Percentiles rank a stretch among this genome's conserved stretches.
These are phyloP conservation scores for Penicillium aurantiogriseum DNA, from an alignment of 2,329 filamentous ascomycete species.

Conservation along the genomic window DNA sequence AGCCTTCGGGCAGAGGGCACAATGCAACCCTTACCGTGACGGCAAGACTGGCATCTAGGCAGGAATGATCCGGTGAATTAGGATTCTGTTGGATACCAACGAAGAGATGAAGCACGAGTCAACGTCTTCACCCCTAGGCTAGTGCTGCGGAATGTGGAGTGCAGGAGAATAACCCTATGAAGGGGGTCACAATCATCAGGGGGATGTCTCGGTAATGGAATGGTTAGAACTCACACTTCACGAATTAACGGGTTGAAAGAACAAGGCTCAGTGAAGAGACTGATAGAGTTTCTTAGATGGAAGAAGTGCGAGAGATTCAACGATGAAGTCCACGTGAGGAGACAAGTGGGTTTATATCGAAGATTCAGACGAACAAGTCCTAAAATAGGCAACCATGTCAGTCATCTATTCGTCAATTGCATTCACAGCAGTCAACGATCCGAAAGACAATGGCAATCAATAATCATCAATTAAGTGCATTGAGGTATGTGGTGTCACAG, in stretches of 20 bases:
- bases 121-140: slow-evolving; percentile 48
- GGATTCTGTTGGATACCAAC: slow-evolving; percentile 38
- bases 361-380: slow-evolving; percentile 7
- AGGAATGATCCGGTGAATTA: slow-evolving; percentile 43
- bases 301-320: slow-evolving; percentile 23
- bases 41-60: slow-evolving; percentile 47
- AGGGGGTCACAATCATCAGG: slow-evolving; percentile 42
- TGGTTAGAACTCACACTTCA: slow-evolving; percentile 35
- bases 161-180: slow-evolving; percentile 39
- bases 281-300: slow-evolving; percentile 17
- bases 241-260: slow-evolving; percentile 28
- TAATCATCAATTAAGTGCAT: background rate
- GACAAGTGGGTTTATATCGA: slow-evolving; percentile 3
- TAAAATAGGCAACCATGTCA: slow-evolving; percentile 1
- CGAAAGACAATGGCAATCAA: background rate
- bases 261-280: slow-evolving; percentile 28
- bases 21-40: slow-evolving; percentile 45
- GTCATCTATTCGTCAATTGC: background rate
- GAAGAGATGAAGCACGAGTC: slow-evolving; percentile 45
- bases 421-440: background rate
- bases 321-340: slow-evolving; percentile 21
- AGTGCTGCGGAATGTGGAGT: slow-evolving; percentile 40
- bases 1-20: slow-evolving; percentile 41
- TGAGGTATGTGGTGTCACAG: slow-evolving; percentile 25
- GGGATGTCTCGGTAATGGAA: slow-evolving; percentile 33